Evolutionary conservation across 164 flowering plant species (phyloP), one percentile per base, ranked within the genome.

Genomic region (Chimonanthus praecox): DNA sequence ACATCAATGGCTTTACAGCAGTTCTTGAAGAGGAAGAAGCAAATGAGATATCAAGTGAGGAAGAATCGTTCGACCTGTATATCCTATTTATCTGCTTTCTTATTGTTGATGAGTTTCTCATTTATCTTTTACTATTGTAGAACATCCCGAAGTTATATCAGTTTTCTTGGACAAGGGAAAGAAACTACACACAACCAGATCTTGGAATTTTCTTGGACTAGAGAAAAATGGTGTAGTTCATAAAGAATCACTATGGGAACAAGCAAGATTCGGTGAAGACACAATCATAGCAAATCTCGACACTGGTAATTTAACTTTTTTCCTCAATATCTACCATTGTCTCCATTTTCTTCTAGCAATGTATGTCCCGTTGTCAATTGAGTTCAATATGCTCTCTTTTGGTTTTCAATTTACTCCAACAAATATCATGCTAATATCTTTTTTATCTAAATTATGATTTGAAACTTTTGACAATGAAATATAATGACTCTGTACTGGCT

Each of bases 231-330:
- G 87, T 3, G 18, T 5, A 11, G 65, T 83, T 64, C 79, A 73
- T 4, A 0, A 76, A 2, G 2, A n/a, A 4, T 90, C 97, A 0
- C 49, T 88, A 4, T 89, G 92, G 94, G 70, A 69, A 44, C 80
- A 85, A 74, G 94, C 88, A 0, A 84, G 84, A 69, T 92, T 81
- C 61, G 97, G 97, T 11, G 86, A 84, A 85, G 88, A 88, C 69
- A 72, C 83, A 7, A 90, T 92, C 45, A 89, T 90, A 10, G 97
- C 77, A 71, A 90, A 89, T 76, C 78, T 92, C 20, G 97, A 92
- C 64, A 83, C 90, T 0, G 97, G 97, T 90, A 65, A 20, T 33
- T 4, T 49, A 5, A 7, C 33, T n/a, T 5, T 7, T 48, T 43
- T 47, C 7, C 21, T 6, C 13, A 3, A 16, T 49, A 43, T 49